Percentiles rank a stretch among this genome's conserved stretches.
These are phyloP conservation scores for Iris pallida DNA, from an alignment of 116 monocot genomes.

Conservation along the genomic window DNA sequence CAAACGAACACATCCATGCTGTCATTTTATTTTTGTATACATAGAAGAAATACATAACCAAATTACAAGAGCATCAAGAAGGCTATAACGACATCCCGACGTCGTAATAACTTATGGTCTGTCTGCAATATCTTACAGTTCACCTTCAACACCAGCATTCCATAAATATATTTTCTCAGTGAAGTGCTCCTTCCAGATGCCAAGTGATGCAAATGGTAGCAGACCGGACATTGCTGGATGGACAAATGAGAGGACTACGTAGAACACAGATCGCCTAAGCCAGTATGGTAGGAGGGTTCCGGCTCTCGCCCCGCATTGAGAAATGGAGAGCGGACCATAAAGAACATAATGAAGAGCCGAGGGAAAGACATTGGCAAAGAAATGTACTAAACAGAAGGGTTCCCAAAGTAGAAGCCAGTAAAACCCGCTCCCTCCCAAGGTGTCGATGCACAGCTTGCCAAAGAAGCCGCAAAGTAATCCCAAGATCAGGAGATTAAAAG, in stretches of 20 bases:
- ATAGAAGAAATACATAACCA: no score
- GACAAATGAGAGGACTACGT: constrained; percentile 38
- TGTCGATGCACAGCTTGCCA: constrained; percentile 82
- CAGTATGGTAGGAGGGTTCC: constrained; percentile 30
- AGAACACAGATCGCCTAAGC: constrained; percentile 50
- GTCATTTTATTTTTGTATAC: no score
- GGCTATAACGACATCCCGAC: no score
- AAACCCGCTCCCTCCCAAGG: constrained; percentile 77
- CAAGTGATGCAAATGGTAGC: constrained; percentile 66
- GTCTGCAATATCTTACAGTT: neutral
- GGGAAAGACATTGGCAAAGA: constrained; percentile 58
- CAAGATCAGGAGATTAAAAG: constrained; percentile 59
- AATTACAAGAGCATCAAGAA: no score
- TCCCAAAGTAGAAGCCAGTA: constrained; percentile 87
- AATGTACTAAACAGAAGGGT: constrained; percentile 65
- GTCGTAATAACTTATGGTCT: no score
- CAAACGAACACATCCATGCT: no score
- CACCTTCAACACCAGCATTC: neutral
- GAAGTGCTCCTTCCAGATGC: constrained; percentile 71
- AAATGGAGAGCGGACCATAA: constrained; percentile 45
- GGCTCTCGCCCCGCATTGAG: constrained; percentile 2
- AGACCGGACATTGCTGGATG: constrained; percentile 59
- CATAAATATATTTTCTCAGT: constrained; percentile 6
- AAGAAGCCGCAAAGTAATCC: constrained; percentile 59
- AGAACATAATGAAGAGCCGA: constrained; percentile 41